A percentile compares a stretch with the other conserved stretches of the same genome.
Evolutionary conservation across 2,329 filamentous ascomycete genomes (phyloP).

Genomic region (Graphium sp.): DNA sequence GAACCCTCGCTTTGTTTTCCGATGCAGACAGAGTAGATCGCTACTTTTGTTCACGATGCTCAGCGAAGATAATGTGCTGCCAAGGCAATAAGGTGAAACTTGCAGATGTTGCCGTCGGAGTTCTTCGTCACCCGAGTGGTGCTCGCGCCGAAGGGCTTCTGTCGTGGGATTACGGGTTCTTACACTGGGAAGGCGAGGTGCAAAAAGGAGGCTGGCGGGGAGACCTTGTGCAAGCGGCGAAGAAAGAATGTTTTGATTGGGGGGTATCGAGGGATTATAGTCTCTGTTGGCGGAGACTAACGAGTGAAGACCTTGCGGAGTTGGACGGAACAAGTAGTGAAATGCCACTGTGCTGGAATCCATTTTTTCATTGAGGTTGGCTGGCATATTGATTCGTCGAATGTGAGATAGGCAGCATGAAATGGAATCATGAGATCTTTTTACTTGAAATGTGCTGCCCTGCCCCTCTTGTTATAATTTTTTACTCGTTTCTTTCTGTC

Average conservation of each 20-base stretch:
- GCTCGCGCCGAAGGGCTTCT: conserved; percentile 26
- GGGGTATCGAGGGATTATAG: conserved; percentile 8
- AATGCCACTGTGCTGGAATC: too few relatives aligned
- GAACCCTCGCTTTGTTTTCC: conserved; percentile 22
- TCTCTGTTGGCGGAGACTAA: too few relatives aligned
- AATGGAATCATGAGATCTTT: too few relatives aligned
- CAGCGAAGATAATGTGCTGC: conserved; percentile 27
- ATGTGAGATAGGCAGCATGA: too few relatives aligned
- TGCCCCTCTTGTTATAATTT: too few relatives aligned
- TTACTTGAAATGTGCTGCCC: too few relatives aligned
- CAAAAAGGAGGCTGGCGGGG: conserved; percentile 24
- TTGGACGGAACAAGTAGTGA: too few relatives aligned
- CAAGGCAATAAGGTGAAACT: conserved; percentile 17
- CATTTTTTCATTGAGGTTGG: too few relatives aligned
- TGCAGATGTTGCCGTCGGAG: conserved; percentile 24
- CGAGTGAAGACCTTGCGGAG: too few relatives aligned
- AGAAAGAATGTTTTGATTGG: conserved; percentile 17
- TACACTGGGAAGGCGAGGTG: conserved; percentile 15
- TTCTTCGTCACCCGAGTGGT: conserved; percentile 24
- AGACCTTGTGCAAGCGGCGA: conserved; percentile 12
- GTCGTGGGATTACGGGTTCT: conserved; percentile 20
- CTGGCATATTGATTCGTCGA: too few relatives aligned
- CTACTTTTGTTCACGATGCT: conserved; percentile 30
- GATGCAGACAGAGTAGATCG: conserved; percentile 26
- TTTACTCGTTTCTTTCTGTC: too few relatives aligned